These are phyloP conservation scores for Epichloe hybrida DNA, from an alignment of 2,329 filamentous ascomycete species.

Conservation along the genomic window DNA sequence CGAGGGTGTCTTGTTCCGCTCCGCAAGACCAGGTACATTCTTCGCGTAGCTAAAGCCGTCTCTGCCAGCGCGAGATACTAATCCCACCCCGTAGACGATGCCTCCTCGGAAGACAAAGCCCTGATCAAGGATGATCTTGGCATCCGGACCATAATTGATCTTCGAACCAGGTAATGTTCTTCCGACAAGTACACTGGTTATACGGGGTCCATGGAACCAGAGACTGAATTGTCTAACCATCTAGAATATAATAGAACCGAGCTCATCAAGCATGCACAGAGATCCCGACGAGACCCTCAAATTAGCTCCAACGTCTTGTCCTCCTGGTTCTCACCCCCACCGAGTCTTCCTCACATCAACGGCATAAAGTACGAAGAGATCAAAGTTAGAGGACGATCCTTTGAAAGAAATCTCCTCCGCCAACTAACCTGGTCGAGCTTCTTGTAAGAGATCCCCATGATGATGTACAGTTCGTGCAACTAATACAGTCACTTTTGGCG, in stretches of 20 bases:
- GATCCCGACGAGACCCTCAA: constrained; percentile 31
- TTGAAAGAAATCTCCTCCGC: constrained; percentile 54
- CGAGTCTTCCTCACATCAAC: constrained; percentile 47
- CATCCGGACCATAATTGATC: constrained; percentile 63
- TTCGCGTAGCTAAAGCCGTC: too few species aligned
- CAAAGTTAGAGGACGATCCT: constrained; percentile 59
- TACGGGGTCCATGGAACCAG: too few species aligned
- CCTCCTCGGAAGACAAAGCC: constrained; percentile 49
- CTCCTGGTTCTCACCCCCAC: constrained; percentile 32
- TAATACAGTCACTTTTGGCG: background rate
- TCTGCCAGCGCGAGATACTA: too few species aligned
- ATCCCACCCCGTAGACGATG: constrained; percentile 44
- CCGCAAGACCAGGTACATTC: constrained; percentile 43
- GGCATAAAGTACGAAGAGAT: constrained; percentile 52
- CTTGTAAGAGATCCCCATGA: constrained; percentile 29
- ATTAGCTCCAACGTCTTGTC: constrained; percentile 24
- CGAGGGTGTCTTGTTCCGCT: constrained; percentile 54
- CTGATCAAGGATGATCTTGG: constrained; percentile 45
- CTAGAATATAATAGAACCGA: constrained; percentile 43
- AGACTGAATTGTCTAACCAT: background rate
- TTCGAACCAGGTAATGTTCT: constrained; percentile 52
- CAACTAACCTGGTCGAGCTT: constrained; percentile 57
- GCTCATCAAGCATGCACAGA: constrained; percentile 53
- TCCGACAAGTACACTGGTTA: too few species aligned
- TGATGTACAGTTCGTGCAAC: too few species aligned